Evolutionary conservation across 805 yeast species (phyloP).

Genomic region (Metschnikowia lochheadii): DNA sequence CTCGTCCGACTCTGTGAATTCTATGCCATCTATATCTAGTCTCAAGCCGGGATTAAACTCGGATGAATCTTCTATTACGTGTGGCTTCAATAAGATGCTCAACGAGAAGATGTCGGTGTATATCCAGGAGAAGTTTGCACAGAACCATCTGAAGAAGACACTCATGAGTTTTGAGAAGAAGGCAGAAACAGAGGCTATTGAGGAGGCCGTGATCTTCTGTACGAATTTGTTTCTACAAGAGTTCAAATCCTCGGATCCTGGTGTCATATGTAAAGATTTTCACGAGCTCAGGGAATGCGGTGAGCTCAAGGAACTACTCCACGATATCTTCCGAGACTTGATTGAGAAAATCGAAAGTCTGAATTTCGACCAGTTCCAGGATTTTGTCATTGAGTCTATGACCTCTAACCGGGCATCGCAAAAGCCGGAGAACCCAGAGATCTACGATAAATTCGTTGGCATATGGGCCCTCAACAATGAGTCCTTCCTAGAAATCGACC

Average conservation of each 20-base stretch:
- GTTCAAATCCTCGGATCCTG: conserved; percentile 12
- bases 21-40: conserved; percentile 4
- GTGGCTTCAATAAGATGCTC: background rate
- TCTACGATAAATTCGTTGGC: conserved; percentile 6
- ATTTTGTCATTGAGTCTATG: conserved; percentile 11
- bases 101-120: background rate
- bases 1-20: conserved; percentile 1
- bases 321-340: conserved; percentile 9
- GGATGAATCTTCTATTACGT: background rate
- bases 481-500: conserved; percentile 7
- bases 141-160: background rate
- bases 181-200: background rate
- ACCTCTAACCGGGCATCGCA: background rate
- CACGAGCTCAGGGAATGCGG: conserved; percentile 6
- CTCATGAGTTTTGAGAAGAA: background rate
- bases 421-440: conserved; percentile 6
- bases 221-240: conserved; percentile 14
- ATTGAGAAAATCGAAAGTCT: conserved; percentile 12
- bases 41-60: background rate
- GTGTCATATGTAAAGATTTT: conserved; percentile 11
- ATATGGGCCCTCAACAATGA: conserved; percentile 13
- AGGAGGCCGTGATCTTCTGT: conserved; percentile 10
- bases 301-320: conserved; percentile 5
- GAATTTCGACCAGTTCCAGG: conserved; percentile 15
- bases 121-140: conserved; percentile 2